phyloP scores from a whole-genome alignment of 768 basidiomycete species.

The Lentinus brumalis region DNA sequence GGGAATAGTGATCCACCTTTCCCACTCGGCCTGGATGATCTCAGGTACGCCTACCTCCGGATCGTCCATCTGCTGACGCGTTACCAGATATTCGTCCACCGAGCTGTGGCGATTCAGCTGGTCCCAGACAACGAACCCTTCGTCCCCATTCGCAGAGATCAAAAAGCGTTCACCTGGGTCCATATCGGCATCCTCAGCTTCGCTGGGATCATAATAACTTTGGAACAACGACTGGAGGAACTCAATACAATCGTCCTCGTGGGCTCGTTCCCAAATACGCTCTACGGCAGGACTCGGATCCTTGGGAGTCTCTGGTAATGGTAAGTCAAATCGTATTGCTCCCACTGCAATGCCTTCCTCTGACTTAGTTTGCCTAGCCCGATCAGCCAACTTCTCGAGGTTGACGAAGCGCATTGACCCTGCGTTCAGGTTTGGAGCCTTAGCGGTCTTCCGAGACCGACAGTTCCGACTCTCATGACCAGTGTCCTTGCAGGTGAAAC shows the following conservation, averaged over 20 bases:
- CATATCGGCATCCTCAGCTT: not conserved
- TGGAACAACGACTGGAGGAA: not conserved
- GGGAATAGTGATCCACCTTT: not conserved
- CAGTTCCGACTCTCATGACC: conserved; percentile 16
- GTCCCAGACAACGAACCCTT: not conserved
- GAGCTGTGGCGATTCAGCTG: not conserved
- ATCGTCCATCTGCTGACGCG: not conserved
- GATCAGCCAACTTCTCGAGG: conserved; percentile 1
- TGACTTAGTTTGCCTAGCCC: not conserved
- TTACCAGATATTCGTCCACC: not conserved
- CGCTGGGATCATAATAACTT: not conserved
- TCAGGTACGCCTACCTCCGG: not conserved
- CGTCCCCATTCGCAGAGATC: not conserved
- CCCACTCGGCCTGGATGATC: not conserved
- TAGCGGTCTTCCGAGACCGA: conserved; percentile 7
- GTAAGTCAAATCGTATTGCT: not conserved
- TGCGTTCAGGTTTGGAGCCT: conserved; percentile 1
- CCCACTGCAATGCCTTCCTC: not conserved
- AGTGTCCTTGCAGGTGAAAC: conserved; percentile 16
- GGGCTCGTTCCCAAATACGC: not conserved
- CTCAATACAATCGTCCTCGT: not conserved
- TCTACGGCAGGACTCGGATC: not conserved
- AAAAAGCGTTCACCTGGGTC: not conserved
- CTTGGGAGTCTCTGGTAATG: not conserved
- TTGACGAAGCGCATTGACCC: conserved; percentile 1